Evolutionary conservation across 2,329 filamentous ascomycete genomes (phyloP), one percentile per base, ranked within the genome.

Genomic region (Blumeriella jaapii): DNA sequence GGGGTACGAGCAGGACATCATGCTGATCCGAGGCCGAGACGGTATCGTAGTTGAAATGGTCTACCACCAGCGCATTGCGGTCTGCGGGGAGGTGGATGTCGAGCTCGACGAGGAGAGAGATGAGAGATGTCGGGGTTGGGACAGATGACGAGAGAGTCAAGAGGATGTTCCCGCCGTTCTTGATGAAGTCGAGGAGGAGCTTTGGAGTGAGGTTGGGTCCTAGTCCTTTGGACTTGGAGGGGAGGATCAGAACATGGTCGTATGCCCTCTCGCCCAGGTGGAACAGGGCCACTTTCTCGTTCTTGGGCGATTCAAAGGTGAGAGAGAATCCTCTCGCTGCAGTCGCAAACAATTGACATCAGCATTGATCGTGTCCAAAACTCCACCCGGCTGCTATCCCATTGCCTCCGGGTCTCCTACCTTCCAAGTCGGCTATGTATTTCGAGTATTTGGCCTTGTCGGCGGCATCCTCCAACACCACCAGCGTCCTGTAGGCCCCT

Each of bases 31-130:
- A 55, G 4, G 89, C 80, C 25, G 80, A 84, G 19, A 71, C 50
- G 38, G 71, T 68, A 55, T 96, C 89, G 62, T 91, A 91, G 64
- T 84, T 82, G 74, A 96, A 95, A 67, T 98, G 91, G 61, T 96
- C 91, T 42, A 96, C 79, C 5, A 94, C 80, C 39, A 89, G 67
- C 38, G 83, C 78, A 37, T 80, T 84, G 53, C 87, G 83, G 61
- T 94, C 89, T 22, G 74, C 63, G 24, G 91, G 84, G n/a, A 95
- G 73, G 48, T 78, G 68, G 54, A 98, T 82, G 56, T 95, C 89
- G 58, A 95, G 69, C 61, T 96, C 86, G 52, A 82, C 66, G 33
- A 96, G 81, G 38, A 93, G 69, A 26, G 81, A 80, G 47, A 77
- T 75, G 50, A 95, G 63, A 30, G 82, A 75, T 36, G 73, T 75